Evolutionary conservation across 2,329 filamentous ascomycete genomes (phyloP).

Genomic region (Aspergillus pseudoglaucus): DNA sequence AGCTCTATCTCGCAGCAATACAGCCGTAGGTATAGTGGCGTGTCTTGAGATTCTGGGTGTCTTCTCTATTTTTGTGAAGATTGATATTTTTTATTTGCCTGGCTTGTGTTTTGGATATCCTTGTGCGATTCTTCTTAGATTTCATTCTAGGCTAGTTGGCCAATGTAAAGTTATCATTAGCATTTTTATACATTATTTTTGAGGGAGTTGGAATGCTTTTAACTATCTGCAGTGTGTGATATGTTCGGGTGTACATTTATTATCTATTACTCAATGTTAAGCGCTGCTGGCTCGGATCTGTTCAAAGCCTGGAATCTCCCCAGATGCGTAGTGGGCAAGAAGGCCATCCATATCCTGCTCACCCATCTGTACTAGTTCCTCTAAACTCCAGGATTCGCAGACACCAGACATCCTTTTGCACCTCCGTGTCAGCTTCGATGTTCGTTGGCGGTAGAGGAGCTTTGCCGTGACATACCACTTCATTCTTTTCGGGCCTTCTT

Average conservation of each 20-base stretch:
- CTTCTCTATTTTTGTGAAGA: slow-evolving; percentile 2
- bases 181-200: not conserved
- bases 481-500: slow-evolving; percentile 83
- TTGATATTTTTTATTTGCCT: slow-evolving; percentile 6
- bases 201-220: not conserved
- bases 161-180: slow-evolving; percentile 16
- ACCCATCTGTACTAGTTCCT: slow-evolving; percentile 75
- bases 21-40: slow-evolving; percentile 24
- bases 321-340: slow-evolving; percentile 62
- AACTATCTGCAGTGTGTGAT: not conserved
- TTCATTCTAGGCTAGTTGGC: slow-evolving; percentile 10
- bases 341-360: slow-evolving; percentile 79
- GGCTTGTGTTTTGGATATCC: slow-evolving; percentile 24
- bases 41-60: slow-evolving; percentile 11
- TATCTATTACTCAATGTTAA: not conserved
- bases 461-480: slow-evolving; percentile 56
- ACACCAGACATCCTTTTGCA: slow-evolving; percentile 77
- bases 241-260: too few species aligned
- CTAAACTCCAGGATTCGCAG: slow-evolving; percentile 77
- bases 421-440: not conserved
- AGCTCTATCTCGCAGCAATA: slow-evolving; percentile 29
- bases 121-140: slow-evolving; percentile 11
- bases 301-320: slow-evolving; percentile 32
- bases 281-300: slow-evolving; percentile 21
- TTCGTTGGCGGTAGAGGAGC: not conserved